These are phyloP conservation scores for Yamadazyma ubonensis DNA, from an alignment of 805 yeast species.

Conservation along the genomic window DNA sequence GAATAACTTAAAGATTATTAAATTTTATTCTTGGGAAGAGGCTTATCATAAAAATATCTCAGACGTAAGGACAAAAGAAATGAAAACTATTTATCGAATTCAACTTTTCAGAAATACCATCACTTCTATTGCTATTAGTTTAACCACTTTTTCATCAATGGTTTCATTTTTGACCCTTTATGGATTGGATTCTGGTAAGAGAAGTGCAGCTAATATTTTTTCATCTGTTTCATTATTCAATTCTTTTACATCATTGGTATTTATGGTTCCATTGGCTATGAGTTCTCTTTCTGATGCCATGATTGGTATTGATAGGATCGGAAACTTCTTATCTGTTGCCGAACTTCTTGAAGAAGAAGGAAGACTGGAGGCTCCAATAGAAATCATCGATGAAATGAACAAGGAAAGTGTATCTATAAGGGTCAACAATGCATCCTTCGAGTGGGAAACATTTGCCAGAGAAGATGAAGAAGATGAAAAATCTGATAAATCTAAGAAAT, in stretches of 20 bases:
- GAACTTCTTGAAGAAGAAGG: constrained; percentile 38
- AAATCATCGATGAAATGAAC: constrained; percentile 23
- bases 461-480: constrained; percentile 9
- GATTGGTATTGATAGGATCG: constrained; percentile 59
- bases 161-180: constrained; percentile 44
- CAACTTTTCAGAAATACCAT: constrained; percentile 62
- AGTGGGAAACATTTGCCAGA: constrained; percentile 28
- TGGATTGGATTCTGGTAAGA: constrained; percentile 26
- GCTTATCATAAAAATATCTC: constrained; percentile 64
- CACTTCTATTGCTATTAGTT: constrained; percentile 62
- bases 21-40: constrained; percentile 88
- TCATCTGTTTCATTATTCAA: constrained; percentile 70
- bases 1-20: constrained; percentile 75
- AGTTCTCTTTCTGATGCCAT: constrained; percentile 68
- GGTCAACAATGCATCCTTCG: constrained; percentile 24
- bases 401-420: constrained; percentile 21
- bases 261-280: constrained; percentile 69
- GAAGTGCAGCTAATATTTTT: constrained; percentile 62
- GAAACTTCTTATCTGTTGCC: constrained; percentile 47
- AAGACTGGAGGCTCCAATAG: constrained; percentile 25
- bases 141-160: constrained; percentile 73
- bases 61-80: constrained; percentile 59
- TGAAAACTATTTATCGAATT: constrained; percentile 57
- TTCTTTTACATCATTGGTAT: constrained; percentile 57
- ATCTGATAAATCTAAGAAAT: constrained; percentile 5